Evolutionary conservation across 768 basidiomycete genomes (phyloP), one percentile per base, ranked within the genome.

Genomic region (Tylopilus balloui): DNA sequence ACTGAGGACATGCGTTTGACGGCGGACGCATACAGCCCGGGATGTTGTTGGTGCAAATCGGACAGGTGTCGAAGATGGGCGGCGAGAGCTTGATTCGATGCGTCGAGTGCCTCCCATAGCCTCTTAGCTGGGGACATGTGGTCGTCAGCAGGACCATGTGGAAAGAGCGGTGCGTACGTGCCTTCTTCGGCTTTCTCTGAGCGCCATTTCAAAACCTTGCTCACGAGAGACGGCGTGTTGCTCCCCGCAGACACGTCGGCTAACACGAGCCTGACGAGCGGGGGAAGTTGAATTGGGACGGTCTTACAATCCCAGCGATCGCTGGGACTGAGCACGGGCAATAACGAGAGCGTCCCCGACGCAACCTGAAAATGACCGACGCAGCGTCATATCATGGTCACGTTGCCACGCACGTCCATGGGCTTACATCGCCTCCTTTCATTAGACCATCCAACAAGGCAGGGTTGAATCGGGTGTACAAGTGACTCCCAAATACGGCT

Each of bases 171-270:
- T 37, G 46, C 28, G 25, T 32, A 23, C 49, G 48, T 54, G 81
- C 89, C 84, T 65, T 80, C 71, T 27, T 69, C 71, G 13, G 72
- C 67, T 38, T 85, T 75, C 36, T 83, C 79, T 59, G 81, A 79
- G 36, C 89, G 79, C 95, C 95, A 98, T 58, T 82, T 83, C 54
- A 96, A 70, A 4, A 99, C 96, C 66, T 90, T 85, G 25, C 90
- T 83, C 11, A 94, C 92, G 35, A 98, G 80, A 35, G 90, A 90
- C 2, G 96, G 96, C 2, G 96, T 97, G 60, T 97, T 90, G 56
- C 89, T 94, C 10, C 96, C 96, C 9, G 89, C 92, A 59, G 96
- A 90, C 14, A 98, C 92, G 63, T 99, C 96, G 21, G 94, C 96
- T 19, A 99, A 77, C 70, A 98, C 78, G 29, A 99, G 77, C 47